These are phyloP conservation scores for Castanea sativa DNA, from an alignment of 306 rosid species.

Conservation along the genomic window DNA sequence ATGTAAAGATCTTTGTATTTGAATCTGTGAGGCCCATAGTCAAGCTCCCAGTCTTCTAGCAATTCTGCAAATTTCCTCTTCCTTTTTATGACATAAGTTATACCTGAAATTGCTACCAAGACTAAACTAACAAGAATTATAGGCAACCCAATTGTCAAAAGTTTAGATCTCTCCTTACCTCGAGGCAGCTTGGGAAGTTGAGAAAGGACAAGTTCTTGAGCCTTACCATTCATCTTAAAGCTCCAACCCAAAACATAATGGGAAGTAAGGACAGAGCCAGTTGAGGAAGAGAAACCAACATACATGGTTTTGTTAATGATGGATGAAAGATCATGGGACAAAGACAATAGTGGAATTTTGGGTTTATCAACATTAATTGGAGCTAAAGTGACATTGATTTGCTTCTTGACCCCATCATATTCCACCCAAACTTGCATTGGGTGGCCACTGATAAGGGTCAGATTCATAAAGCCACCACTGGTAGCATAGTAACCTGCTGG, in stretches of 20 bases:
- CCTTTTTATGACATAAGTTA: too few species aligned
- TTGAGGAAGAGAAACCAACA: constrained; percentile 73
- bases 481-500: constrained; percentile 37
- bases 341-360: too few species aligned
- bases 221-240: constrained; percentile 15
- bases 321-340: too few species aligned
- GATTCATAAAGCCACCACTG: constrained; percentile 11
- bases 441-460: constrained; percentile 48
- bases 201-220: too few species aligned
- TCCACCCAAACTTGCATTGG: constrained; percentile 32
- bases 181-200: too few species aligned
- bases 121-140: too few species aligned
- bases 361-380: too few species aligned
- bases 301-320: constrained; percentile 32
- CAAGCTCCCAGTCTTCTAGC: constrained; percentile 40
- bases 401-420: too few species aligned
- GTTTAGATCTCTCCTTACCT: too few species aligned
- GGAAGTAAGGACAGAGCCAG: constrained; percentile 43
- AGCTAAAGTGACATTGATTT: too few species aligned
- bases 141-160: too few species aligned
- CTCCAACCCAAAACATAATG: constrained; percentile 76
- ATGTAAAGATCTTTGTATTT: constrained; percentile 31
- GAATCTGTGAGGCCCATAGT: constrained; percentile 37
- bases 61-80: background rate
- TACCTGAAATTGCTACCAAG: too few species aligned